A percentile compares a stretch with the other conserved stretches of the same genome.
Conservation (phyloP, 2,329 filamentous ascomycete genomes). For the Microcyclospora pomicola region DNA sequence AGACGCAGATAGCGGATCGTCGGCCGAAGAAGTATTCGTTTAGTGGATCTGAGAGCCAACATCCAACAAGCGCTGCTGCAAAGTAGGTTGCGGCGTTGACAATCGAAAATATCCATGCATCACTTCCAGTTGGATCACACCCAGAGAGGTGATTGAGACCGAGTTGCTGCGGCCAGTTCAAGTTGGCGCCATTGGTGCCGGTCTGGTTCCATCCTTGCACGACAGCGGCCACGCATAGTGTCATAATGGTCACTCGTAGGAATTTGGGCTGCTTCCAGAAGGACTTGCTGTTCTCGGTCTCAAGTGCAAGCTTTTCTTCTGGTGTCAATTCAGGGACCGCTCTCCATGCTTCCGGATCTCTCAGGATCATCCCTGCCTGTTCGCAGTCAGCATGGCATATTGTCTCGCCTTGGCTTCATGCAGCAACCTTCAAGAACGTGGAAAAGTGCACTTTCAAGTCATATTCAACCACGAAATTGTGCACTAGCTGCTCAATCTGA, state of each 20-base stretch:
- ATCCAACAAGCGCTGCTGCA: slow-evolving; percentile 17
- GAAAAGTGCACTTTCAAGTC: slow-evolving; percentile 7
- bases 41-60: slow-evolving; percentile 20
- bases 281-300: slow-evolving; percentile 6
- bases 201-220: slow-evolving; percentile 25
- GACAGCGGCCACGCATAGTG: slow-evolving; percentile 21
- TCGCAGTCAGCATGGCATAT: neutral
- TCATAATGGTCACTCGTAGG: slow-evolving; percentile 19
- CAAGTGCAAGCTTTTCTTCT: slow-evolving; percentile 12
- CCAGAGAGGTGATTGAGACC: slow-evolving; percentile 10
- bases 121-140: slow-evolving; percentile 6
- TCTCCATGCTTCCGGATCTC: slow-evolving; percentile 15
- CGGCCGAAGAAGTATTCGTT: slow-evolving; percentile 21
- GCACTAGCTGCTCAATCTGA: slow-evolving; percentile 7
- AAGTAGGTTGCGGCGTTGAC: slow-evolving; percentile 23
- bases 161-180: slow-evolving; percentile 20
- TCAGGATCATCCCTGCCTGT: slow-evolving; percentile 13
- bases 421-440: slow-evolving; percentile 9
- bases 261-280: slow-evolving; percentile 21
- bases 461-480: slow-evolving; percentile 7
- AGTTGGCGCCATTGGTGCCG: slow-evolving; percentile 21
- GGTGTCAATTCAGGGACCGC: slow-evolving; percentile 11
- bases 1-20: slow-evolving; percentile 17
- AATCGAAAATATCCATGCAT: slow-evolving; percentile 18
- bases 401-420: too few relatives aligned